These are phyloP conservation scores for Mariannaea elegans DNA, from an alignment of 2,329 filamentous ascomycete species.

Conservation along the genomic window DNA sequence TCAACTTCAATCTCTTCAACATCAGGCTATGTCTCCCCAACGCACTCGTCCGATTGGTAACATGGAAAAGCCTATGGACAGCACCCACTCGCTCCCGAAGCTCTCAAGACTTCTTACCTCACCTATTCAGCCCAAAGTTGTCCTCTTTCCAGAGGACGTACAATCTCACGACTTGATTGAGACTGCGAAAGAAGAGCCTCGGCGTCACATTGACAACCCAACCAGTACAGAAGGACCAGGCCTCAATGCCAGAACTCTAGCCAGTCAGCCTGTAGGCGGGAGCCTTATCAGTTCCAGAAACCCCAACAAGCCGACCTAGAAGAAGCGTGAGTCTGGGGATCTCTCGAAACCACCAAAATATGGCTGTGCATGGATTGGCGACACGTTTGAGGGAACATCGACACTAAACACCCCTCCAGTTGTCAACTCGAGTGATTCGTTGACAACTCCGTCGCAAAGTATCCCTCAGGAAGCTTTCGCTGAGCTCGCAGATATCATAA, in stretches of 20 bases:
- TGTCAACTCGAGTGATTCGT: background rate
- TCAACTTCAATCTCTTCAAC: background rate
- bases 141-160: constrained; percentile 19
- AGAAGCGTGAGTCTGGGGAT: constrained; percentile 7
- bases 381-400: background rate
- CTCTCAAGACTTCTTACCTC: constrained; percentile 28
- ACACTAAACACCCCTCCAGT: background rate
- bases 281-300: constrained; percentile 23
- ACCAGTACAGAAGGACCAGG: background rate
- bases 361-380: background rate
- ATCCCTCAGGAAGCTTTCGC: background rate
- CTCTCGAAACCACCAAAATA: constrained; percentile 15
- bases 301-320: constrained; percentile 26
- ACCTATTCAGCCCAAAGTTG: constrained; percentile 17
- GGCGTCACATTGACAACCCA: background rate
- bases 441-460: background rate
- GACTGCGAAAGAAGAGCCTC: background rate
- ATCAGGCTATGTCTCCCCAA: background rate
- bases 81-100: constrained; percentile 28
- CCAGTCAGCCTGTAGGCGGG: constrained; percentile 10
- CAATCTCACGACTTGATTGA: background rate
- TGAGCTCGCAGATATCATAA: background rate
- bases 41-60: background rate
- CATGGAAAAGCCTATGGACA: constrained; percentile 32
- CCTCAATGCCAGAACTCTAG: background rate